A percentile compares a stretch with the other conserved stretches of the same genome.
Conservation (phyloP, 2,329 filamentous ascomycete species). For the Ophiosphaerella narmari region DNA sequence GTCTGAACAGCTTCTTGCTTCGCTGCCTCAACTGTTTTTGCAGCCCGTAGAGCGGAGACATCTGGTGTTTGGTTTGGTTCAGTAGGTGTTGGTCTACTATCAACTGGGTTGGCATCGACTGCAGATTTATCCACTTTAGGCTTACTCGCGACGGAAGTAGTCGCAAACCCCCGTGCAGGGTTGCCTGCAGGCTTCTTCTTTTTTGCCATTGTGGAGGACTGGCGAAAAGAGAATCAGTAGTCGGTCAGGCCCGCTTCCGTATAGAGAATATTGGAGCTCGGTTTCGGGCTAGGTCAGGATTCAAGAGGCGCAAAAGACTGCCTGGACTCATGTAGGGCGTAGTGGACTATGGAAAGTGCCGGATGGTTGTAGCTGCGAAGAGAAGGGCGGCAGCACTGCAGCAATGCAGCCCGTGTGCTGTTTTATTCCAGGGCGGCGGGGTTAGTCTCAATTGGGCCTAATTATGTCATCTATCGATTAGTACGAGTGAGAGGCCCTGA, state of each 20-base stretch:
- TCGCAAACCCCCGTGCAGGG: constrained; percentile 89
- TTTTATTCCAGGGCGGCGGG: too few species aligned
- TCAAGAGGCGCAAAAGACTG: constrained; percentile 26
- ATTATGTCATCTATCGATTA: constrained; percentile 21
- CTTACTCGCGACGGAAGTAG: constrained; percentile 87
- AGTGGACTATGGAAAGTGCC: constrained; percentile 9
- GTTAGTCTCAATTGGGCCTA: constrained; percentile 2
- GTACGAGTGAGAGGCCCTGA: background rate
- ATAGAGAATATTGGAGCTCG: constrained; percentile 44
- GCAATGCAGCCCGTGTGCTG: too few species aligned
- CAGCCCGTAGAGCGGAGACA: constrained; percentile 6
- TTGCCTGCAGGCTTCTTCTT: constrained; percentile 91
- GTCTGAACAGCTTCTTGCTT: constrained; percentile 57
- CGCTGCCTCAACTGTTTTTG: constrained; percentile 21
- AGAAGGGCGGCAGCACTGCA: constrained; percentile 3
- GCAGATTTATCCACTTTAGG: constrained; percentile 56
- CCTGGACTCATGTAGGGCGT: constrained; percentile 41
- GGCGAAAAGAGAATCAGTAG: background rate
- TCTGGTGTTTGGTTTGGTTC: constrained; percentile 18
- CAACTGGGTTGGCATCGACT: constrained; percentile 22
- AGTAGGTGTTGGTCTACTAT: constrained; percentile 9
- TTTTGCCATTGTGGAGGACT: constrained; percentile 69
- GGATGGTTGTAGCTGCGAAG: background rate
- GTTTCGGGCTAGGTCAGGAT: constrained; percentile 43
- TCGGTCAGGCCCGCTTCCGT: constrained; percentile 29